A percentile compares a stretch with the other conserved stretches of the same genome.
phyloP scores from a whole-genome alignment of 164 flowering plant genomes.

The Vitis riparia region DNA sequence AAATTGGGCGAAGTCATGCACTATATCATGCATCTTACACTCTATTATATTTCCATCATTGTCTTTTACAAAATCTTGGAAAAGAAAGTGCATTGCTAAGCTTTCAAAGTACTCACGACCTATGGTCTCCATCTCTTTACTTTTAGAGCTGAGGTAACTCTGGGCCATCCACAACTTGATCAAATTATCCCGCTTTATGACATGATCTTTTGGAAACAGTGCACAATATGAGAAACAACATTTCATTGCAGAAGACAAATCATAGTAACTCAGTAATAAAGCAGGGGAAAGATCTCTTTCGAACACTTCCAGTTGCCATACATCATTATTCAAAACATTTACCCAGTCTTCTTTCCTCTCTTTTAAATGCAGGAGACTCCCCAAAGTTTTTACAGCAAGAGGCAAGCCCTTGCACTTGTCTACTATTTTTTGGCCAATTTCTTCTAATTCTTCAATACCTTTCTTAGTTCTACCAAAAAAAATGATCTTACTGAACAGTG shows the following conservation, averaged over 20 bases:
- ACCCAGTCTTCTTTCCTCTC: not conserved
- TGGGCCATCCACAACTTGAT: not conserved
- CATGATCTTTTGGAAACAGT: not conserved
- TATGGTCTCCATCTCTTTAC: not conserved
- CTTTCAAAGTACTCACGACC: not conserved
- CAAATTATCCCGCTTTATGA: not conserved
- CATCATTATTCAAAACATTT: not conserved
- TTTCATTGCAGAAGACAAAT: not conserved
- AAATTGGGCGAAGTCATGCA: too few relatives aligned
- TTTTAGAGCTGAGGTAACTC: not conserved
- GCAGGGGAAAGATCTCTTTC: not conserved
- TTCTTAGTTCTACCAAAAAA: not conserved
- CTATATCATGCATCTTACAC: too few relatives aligned
- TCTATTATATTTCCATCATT: too few relatives aligned
- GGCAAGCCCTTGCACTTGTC: too few relatives aligned
- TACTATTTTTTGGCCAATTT: too few relatives aligned
- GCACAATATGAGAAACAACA: constrained; percentile 4
- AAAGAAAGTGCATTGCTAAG: not conserved
- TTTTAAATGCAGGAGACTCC: too few relatives aligned
- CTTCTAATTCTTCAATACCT: too few relatives aligned
- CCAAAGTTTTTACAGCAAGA: too few relatives aligned
- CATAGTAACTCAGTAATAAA: too few relatives aligned
- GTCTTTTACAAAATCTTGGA: not conserved
- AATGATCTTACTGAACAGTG: not conserved
- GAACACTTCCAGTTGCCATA: not conserved